phyloP scores from a whole-genome alignment of 352 stramenopile species.

The Thraustochytrium sp. region DNA sequence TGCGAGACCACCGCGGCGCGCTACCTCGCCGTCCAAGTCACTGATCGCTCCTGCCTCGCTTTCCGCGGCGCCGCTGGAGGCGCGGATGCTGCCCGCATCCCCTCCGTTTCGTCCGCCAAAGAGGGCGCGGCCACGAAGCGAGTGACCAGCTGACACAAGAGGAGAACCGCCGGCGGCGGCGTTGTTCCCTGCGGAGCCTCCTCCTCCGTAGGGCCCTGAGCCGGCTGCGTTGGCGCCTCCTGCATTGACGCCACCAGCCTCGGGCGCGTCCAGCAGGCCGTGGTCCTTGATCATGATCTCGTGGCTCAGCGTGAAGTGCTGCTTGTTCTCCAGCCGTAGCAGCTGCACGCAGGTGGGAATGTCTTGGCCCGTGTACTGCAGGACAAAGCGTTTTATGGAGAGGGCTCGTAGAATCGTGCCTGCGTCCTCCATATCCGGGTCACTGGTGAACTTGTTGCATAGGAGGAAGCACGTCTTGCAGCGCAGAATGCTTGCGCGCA shows the following conservation, averaged over 20 bases:
- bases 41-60: neutral
- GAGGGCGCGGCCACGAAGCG: no score
- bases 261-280: neutral
- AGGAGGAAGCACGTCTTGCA: neutral
- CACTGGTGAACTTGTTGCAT: conserved; percentile 33
- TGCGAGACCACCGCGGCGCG: neutral
- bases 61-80: no score
- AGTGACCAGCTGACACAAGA: no score
- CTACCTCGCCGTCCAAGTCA: neutral
- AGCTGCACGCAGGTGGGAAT: conserved; percentile 25
- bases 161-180: no score
- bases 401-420: conserved; percentile 14
- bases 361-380: neutral
- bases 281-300: conserved; percentile 26
- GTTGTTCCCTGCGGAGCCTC: neutral
- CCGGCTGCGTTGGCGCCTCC: neutral
- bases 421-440: neutral
- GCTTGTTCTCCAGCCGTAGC: conserved; percentile 25
- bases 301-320: conserved; percentile 16
- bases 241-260: neutral
- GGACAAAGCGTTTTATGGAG: conserved; percentile 12
- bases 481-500: neutral
- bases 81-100: no score
- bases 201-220: neutral
- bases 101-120: no score